Conservation (phyloP, 2,329 filamentous ascomycete species). For the Paraphaeosphaeria minitans region DNA sequence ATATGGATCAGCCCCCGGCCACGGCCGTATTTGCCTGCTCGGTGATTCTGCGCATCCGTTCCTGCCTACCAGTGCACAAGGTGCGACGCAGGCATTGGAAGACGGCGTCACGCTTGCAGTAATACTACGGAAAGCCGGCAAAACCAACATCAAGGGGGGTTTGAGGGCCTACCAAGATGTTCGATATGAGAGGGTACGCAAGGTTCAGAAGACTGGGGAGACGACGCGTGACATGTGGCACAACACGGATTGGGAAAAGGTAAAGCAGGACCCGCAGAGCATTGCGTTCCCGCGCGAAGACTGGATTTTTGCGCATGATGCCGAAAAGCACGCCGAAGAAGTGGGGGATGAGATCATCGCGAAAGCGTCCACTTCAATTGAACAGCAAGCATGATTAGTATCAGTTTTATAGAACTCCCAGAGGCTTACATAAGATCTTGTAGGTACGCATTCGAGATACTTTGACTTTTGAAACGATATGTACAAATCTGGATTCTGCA, state of each 20-base stretch:
- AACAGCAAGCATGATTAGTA: neutral
- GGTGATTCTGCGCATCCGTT: slow-evolving; percentile 62
- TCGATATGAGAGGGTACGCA: slow-evolving; percentile 39
- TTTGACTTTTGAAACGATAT: too few species aligned
- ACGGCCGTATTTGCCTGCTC: slow-evolving; percentile 54
- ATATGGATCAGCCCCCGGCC: slow-evolving; percentile 46
- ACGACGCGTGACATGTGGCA: slow-evolving; percentile 44
- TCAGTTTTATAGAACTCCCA: neutral
- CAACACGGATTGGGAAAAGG: slow-evolving; percentile 43
- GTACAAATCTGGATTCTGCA: too few species aligned
- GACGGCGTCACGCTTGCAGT: slow-evolving; percentile 47
- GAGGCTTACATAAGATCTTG: neutral
- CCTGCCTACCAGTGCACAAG: slow-evolving; percentile 59
- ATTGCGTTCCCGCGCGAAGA: slow-evolving; percentile 41
- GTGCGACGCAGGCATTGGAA: slow-evolving; percentile 60
- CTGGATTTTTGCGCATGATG: slow-evolving; percentile 41
- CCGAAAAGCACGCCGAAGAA: slow-evolving; percentile 37
- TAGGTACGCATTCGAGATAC: neutral
- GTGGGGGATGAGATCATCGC: slow-evolving; percentile 34
- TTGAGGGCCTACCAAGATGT: slow-evolving; percentile 43
- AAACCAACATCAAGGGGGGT: slow-evolving; percentile 34
- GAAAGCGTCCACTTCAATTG: slow-evolving; percentile 19
- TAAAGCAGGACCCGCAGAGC: slow-evolving; percentile 35
- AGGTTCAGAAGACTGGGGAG: slow-evolving; percentile 43
- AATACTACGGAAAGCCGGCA: slow-evolving; percentile 33